These are phyloP conservation scores for Diaporthe sp. DNA, from an alignment of 2,329 filamentous ascomycete genomes.

Conservation along the genomic window DNA sequence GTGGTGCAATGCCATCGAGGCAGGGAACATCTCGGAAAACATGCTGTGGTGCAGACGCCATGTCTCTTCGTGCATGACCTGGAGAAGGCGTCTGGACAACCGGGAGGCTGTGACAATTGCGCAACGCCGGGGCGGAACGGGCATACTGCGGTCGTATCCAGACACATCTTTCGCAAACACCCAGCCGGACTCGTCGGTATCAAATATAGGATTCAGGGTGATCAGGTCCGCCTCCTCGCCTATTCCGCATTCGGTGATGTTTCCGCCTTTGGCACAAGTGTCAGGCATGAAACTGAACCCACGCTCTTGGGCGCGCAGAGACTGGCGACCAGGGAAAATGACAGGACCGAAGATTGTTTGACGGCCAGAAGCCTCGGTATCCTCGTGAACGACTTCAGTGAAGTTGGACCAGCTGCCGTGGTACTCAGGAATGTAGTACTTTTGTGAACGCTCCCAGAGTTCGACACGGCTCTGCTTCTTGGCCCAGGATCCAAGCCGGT, in stretches of 20 bases:
- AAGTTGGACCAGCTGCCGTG: constrained; percentile 83
- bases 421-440: constrained; percentile 81
- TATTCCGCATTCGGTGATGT: constrained; percentile 71
- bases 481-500: constrained; percentile 76
- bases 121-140: constrained; percentile 75
- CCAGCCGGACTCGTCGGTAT: constrained; percentile 79
- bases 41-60: constrained; percentile 76
- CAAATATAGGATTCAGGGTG: constrained; percentile 83
- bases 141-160: constrained; percentile 70
- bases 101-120: constrained; percentile 81
- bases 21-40: constrained; percentile 86
- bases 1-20: constrained; percentile 79
- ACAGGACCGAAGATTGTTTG: constrained; percentile 79
- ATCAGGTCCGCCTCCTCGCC: constrained; percentile 82
- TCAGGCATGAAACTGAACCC: constrained; percentile 67
- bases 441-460: constrained; percentile 83
- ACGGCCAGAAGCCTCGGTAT: constrained; percentile 66
- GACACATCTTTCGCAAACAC: constrained; percentile 79
- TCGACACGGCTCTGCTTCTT: constrained; percentile 76
- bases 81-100: constrained; percentile 74
- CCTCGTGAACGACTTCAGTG: constrained; percentile 72
- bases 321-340: constrained; percentile 61
- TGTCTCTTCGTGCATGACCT: constrained; percentile 82
- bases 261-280: constrained; percentile 67
- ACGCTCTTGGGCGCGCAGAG: constrained; percentile 65